A percentile compares a stretch with the other conserved stretches of the same genome.
Conservation (phyloP, 345 rosid species). For the Brassica rapa region DNA sequence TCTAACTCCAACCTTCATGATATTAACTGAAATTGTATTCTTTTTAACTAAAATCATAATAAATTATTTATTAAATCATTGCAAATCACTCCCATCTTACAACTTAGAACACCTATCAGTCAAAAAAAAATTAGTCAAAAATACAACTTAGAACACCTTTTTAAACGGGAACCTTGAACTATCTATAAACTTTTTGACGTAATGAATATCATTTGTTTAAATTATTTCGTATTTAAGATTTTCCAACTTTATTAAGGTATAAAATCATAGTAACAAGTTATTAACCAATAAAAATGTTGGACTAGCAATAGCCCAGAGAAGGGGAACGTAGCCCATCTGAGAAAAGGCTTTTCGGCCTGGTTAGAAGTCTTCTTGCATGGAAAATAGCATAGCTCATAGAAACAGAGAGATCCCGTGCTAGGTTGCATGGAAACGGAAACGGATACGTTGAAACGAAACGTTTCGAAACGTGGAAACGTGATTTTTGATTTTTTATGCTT, state of each 20-base stretch:
- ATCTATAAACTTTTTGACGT: background rate
- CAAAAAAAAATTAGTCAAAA: no score
- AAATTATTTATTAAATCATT: no score
- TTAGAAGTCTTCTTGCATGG: background rate
- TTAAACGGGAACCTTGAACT: background rate
- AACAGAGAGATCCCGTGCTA: background rate
- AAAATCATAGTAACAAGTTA: background rate
- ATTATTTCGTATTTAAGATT: background rate
- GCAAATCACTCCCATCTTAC: no score
- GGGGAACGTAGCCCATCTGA: background rate
- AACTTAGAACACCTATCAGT: no score
- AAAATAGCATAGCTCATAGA: background rate
- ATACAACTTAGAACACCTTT: background rate
- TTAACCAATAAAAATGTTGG: background rate
- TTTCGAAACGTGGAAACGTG: no score
- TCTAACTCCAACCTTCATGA: no score
- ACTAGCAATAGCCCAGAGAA: constrained; percentile 13
- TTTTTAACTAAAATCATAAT: no score
- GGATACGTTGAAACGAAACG: no score
- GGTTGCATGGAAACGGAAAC: no score
- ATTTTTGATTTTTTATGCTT: no score
- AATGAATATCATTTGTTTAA: background rate
- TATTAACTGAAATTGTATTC: no score
- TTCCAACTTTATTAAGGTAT: background rate
- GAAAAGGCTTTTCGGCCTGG: constrained; percentile 5